Evolutionary conservation across 1,139 yeast genomes (phyloP).

Genomic region (Suhomyces bribrorum): DNA sequence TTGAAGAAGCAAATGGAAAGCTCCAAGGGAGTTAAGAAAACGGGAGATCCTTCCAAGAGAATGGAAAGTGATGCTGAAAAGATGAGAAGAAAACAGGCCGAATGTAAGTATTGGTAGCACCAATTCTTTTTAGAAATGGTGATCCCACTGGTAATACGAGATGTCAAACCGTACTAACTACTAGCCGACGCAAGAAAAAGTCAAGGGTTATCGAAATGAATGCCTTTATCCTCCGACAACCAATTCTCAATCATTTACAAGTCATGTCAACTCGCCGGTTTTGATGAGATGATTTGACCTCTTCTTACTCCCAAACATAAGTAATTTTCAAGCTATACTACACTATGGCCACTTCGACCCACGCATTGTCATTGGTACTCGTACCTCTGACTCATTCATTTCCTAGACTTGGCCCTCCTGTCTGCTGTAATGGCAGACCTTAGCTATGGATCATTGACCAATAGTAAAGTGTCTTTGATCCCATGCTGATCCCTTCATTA

Average conservation of each 20-base stretch:
- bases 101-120: constrained; percentile 54
- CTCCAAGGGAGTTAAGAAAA: constrained; percentile 62
- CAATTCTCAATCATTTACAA: background rate
- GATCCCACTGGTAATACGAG: too few relatives aligned
- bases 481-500: background rate
- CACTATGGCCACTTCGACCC: background rate
- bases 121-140: too few relatives aligned
- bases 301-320: background rate
- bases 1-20: constrained; percentile 72
- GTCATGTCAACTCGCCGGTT: background rate
- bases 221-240: background rate
- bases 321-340: background rate
- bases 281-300: background rate
- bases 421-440: background rate
- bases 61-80: constrained; percentile 87
- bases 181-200: constrained; percentile 65
- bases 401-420: background rate
- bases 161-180: constrained; percentile 11
- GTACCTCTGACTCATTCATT: background rate
- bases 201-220: constrained; percentile 22
- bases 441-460: constrained; percentile 2
- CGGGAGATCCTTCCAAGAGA: constrained; percentile 82
- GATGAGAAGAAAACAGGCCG: constrained; percentile 84
- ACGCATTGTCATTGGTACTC: background rate
- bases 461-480: too few relatives aligned